Percentiles rank a stretch among this genome's conserved stretches.
Conservation (phyloP, 495 filamentous ascomycete genomes). For the Tuber borchii region DNA sequence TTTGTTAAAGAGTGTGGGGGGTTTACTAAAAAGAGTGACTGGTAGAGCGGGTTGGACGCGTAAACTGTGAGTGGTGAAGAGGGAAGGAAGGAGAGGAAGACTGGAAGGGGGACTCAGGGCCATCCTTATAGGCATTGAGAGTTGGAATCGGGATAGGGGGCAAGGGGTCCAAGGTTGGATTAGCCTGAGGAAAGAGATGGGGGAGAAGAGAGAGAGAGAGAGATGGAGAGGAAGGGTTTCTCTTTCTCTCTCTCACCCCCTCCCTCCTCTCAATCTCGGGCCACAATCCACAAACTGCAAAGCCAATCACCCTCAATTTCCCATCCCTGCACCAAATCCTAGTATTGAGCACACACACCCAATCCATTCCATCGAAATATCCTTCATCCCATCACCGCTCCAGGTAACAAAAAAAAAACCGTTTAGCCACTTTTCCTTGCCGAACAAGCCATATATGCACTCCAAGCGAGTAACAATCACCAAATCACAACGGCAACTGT, state of each 20-base stretch:
- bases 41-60: slow-evolving; percentile 6
- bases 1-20: slow-evolving; percentile 35
- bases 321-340: slow-evolving; percentile 3
- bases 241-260: slow-evolving; percentile 9
- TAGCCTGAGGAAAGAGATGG: not conserved
- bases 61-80: slow-evolving; percentile 43
- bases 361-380: not conserved
- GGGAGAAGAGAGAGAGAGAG: not conserved
- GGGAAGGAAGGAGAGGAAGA: slow-evolving; percentile 33
- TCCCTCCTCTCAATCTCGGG: not conserved
- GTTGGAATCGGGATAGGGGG: not conserved
- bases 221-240: slow-evolving; percentile 29
- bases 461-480: not conserved
- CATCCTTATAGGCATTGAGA: slow-evolving; percentile 4
- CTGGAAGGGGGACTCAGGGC: not conserved
- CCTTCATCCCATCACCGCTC: not conserved
- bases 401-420: not conserved
- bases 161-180: not conserved
- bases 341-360: not conserved
- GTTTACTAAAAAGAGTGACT: slow-evolving; percentile 5
- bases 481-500: not conserved
- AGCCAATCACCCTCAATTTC: slow-evolving; percentile 6
- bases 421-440: not conserved
- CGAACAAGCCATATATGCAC: not conserved
- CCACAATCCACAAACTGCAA: slow-evolving; percentile 2